These are phyloP conservation scores for Globisporangium heterothallicum DNA, from an alignment of 352 stramenopile genomes.

Conservation along the genomic window DNA sequence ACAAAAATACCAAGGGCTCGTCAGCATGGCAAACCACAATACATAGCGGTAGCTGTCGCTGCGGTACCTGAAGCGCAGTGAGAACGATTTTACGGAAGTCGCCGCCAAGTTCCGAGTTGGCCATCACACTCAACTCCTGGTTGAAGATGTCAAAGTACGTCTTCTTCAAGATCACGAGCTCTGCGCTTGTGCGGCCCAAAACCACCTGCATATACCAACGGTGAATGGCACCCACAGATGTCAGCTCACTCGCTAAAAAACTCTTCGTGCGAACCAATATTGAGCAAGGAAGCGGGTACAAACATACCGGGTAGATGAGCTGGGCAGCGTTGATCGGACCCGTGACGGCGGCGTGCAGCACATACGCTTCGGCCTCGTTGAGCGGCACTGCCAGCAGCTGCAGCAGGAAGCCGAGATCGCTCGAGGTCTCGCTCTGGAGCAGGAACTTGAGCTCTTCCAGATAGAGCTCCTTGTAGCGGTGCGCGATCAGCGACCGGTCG, in stretches of 20 bases:
- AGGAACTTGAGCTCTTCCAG: constrained; percentile 19
- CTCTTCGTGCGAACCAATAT: too few species aligned
- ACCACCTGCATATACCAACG: constrained; percentile 14
- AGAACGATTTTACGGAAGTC: constrained; percentile 35
- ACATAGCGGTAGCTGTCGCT: too few species aligned
- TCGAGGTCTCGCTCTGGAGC: constrained; percentile 19
- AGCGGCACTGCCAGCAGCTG: constrained; percentile 20
- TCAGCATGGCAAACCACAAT: too few species aligned
- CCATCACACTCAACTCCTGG: constrained; percentile 30
- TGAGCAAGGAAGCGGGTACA: too few species aligned
- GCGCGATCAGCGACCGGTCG: constrained; percentile 18
- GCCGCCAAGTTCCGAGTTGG: constrained; percentile 31
- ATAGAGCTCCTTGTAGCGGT: constrained; percentile 26
- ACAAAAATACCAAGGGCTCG: too few species aligned
- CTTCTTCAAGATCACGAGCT: constrained; percentile 42
- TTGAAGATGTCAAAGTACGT: constrained; percentile 36
- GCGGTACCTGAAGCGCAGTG: constrained; percentile 23
- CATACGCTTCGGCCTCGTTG: constrained; percentile 22
- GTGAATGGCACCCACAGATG: too few species aligned
- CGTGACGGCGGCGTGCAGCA: constrained; percentile 21
- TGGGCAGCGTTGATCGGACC: constrained; percentile 18
- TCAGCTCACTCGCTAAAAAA: too few species aligned
- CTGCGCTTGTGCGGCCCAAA: constrained; percentile 27
- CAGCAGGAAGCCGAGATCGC: constrained; percentile 24
- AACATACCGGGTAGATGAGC: constrained; percentile 17